Evolutionary conservation across 2,329 filamentous ascomycete genomes (phyloP).

Genomic region (Lachnellula suecica): DNA sequence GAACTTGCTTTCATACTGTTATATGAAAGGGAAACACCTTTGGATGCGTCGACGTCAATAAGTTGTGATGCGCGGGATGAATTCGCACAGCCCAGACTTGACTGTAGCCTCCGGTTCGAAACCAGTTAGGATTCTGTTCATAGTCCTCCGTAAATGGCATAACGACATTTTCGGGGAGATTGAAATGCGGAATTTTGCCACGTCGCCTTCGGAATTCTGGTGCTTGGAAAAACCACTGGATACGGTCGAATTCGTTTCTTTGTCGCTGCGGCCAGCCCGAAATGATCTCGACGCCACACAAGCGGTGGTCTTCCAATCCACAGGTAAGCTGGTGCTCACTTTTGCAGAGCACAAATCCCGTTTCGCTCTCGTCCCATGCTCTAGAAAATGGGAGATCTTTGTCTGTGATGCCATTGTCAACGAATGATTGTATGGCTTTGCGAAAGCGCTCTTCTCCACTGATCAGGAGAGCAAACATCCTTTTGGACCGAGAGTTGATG

Average conservation of each 20-base stretch:
- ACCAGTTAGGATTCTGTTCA: background rate
- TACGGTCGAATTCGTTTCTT: background rate
- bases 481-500: background rate
- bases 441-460: background rate
- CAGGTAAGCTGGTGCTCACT: background rate
- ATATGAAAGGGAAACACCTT: background rate
- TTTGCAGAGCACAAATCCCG: background rate
- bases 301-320: background rate
- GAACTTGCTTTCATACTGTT: background rate
- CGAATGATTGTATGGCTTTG: background rate
- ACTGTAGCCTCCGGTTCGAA: slow-evolving; percentile 2
- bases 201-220: background rate
- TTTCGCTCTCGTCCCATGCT: background rate
- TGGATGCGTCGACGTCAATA: background rate
- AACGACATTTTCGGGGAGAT: background rate
- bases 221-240: slow-evolving; percentile 5
- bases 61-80: slow-evolving; percentile 1
- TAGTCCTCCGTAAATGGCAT: slow-evolving; percentile 6
- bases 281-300: background rate
- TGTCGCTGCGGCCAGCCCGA: background rate
- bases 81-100: slow-evolving; percentile 8
- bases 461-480: background rate
- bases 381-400: background rate
- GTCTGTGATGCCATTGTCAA: background rate
- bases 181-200: background rate